Percentiles rank a stretch among this genome's conserved stretches.
Conservation (phyloP, 176 grass and related monocot genomes). For the Cenchrus americanus region DNA sequence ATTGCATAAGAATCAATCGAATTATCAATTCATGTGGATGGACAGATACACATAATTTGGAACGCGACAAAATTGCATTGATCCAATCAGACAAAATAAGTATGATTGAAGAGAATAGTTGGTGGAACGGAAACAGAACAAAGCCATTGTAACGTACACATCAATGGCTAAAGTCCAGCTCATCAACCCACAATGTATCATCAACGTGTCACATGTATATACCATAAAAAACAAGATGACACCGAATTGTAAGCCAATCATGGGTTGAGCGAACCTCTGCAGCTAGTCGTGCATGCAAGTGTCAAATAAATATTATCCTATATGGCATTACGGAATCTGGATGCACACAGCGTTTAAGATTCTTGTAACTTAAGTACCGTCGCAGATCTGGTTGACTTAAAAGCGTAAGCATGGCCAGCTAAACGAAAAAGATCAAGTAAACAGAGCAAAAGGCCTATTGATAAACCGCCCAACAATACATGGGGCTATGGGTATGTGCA, state of each 20-base stretch:
- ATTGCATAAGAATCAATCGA: not conserved
- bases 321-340: constrained; percentile 11
- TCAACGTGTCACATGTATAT: not conserved
- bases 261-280: constrained; percentile 10
- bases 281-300: constrained; percentile 20
- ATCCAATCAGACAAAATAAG: not conserved
- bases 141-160: not conserved
- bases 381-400: constrained; percentile 23
- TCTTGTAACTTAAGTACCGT: not conserved
- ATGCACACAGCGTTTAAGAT: not conserved
- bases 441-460: not conserved
- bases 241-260: not conserved
- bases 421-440: not conserved
- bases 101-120: not conserved
- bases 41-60: not conserved
- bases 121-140: not conserved
- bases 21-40: not conserved
- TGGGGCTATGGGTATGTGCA: not conserved
- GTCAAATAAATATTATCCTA: not conserved
- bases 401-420: not conserved
- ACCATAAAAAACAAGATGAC: constrained; percentile 24
- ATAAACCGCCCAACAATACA: not conserved
- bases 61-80: not conserved
- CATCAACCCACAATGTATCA: not conserved
- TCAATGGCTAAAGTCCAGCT: constrained; percentile 10